phyloP scores from a whole-genome alignment of 306 rosid genomes.

The Fragaria nilgerrensis region DNA sequence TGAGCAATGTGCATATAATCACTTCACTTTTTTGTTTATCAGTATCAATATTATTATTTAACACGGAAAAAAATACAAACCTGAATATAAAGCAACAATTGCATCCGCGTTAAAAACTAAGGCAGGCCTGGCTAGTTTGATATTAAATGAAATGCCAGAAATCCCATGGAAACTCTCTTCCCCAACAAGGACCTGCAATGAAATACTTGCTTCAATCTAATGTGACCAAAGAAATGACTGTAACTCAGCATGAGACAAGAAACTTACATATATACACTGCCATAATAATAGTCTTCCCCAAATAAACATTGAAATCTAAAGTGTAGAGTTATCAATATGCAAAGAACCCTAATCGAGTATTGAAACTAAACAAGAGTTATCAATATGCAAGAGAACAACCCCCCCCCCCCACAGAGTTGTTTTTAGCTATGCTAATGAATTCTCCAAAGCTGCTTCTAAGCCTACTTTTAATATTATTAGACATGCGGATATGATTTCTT shows the following conservation, averaged over 20 bases:
- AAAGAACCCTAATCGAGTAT: background rate
- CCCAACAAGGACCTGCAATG: slow-evolving; percentile 60
- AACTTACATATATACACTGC: background rate
- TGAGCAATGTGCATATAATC: background rate
- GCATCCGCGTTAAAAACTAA: slow-evolving; percentile 46
- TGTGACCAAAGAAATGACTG: background rate
- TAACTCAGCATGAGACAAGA: background rate
- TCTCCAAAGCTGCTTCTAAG: too few relatives aligned
- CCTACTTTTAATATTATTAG: too few relatives aligned
- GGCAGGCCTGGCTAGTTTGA: slow-evolving; percentile 69
- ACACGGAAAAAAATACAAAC: slow-evolving; percentile 27
- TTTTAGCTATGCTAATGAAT: too few relatives aligned
- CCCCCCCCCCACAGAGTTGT: too few relatives aligned
- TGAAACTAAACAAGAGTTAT: background rate
- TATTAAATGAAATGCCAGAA: slow-evolving; percentile 66
- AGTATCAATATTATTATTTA: background rate
- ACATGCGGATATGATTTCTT: too few relatives aligned
- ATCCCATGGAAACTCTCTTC: slow-evolving; percentile 85
- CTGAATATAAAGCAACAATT: slow-evolving; percentile 46
- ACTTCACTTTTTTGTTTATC: background rate
- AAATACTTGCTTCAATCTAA: background rate
- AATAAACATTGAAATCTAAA: background rate
- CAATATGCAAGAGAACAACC: too few relatives aligned
- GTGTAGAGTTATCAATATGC: background rate
- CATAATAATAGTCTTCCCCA: background rate